Evolutionary conservation across 2,329 filamentous ascomycete genomes (phyloP).

Genomic region (Apiospora phragmitis): DNA sequence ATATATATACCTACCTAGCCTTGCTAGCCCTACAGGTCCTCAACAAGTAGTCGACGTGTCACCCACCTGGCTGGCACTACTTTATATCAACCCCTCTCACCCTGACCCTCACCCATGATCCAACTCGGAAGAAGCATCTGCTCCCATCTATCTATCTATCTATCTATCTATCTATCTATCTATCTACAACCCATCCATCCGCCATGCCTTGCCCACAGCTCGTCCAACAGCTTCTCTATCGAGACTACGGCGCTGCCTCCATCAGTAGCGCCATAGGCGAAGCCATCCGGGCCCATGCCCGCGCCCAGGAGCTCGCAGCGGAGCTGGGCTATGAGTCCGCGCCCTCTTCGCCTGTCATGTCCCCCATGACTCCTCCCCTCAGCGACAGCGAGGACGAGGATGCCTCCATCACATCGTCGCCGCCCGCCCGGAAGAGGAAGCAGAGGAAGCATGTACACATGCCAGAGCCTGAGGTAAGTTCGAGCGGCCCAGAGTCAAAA

Average conservation of each 20-base stretch:
- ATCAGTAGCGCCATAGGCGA: background rate
- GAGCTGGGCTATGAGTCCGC: background rate
- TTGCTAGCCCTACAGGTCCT: background rate
- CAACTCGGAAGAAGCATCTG: background rate
- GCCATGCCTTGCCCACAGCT: background rate
- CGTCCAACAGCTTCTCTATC: slow-evolving; percentile 2
- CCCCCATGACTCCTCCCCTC: background rate
- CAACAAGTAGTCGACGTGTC: background rate
- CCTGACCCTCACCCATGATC: background rate
- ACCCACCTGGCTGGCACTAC: background rate
- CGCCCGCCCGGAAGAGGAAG: background rate
- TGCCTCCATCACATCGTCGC: background rate
- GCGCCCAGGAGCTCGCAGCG: background rate
- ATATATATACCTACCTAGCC: background rate
- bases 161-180: background rate
- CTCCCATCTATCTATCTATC: background rate
- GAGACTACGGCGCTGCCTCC: slow-evolving; percentile 1
- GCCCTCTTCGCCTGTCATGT: background rate
- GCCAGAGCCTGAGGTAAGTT: background rate
- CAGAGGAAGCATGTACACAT: background rate
- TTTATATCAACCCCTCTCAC: background rate
- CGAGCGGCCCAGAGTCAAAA: background rate
- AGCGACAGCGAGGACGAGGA: background rate
- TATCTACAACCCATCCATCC: background rate
- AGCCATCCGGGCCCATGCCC: background rate